These are phyloP conservation scores for Yarrowia galli DNA, from an alignment of 1,139 yeast genomes.

Conservation along the genomic window DNA sequence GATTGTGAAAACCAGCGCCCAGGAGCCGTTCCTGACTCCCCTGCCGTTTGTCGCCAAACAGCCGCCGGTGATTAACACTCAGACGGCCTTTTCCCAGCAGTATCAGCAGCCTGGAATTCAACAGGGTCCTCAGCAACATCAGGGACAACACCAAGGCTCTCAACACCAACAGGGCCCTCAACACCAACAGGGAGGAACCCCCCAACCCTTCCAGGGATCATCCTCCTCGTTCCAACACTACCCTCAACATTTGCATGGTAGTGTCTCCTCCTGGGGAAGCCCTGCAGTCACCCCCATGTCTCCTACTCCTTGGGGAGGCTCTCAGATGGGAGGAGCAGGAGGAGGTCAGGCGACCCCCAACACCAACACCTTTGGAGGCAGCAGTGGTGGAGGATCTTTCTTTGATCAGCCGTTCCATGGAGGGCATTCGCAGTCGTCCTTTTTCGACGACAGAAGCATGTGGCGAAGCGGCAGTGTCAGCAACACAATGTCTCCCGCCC, in stretches of 20 bases:
- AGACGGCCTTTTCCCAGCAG: slow-evolving; percentile 37
- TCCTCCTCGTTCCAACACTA: slow-evolving; percentile 23
- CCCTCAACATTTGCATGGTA: slow-evolving; percentile 23
- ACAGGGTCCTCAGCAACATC: not conserved
- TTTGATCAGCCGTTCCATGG: slow-evolving; percentile 35
- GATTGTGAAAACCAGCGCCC: slow-evolving; percentile 53
- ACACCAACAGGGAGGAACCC: slow-evolving; percentile 3
- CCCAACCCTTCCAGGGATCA: slow-evolving; percentile 18
- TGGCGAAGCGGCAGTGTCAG: slow-evolving; percentile 36
- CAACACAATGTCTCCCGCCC: slow-evolving; percentile 30
- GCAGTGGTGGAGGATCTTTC: slow-evolving; percentile 9
- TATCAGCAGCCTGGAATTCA: slow-evolving; percentile 8
- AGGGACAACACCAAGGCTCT: too few species aligned
- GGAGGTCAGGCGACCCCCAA: slow-evolving; percentile 20
- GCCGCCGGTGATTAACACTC: slow-evolving; percentile 11
- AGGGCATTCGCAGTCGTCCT: slow-evolving; percentile 30
- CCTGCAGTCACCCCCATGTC: slow-evolving; percentile 34
- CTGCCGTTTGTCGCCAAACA: slow-evolving; percentile 51
- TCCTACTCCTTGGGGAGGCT: slow-evolving; percentile 37
- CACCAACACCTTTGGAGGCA: slow-evolving; percentile 4
- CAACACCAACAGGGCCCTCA: not conserved
- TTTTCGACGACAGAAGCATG: slow-evolving; percentile 34
- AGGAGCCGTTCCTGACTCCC: slow-evolving; percentile 69
- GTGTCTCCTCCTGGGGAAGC: slow-evolving; percentile 24
- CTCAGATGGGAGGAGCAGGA: slow-evolving; percentile 10